Percentiles rank a stretch among this genome's conserved stretches.
These are phyloP conservation scores for Aspergillus carbonarius DNA, from an alignment of 2,329 filamentous ascomycete genomes.

Conservation along the genomic window DNA sequence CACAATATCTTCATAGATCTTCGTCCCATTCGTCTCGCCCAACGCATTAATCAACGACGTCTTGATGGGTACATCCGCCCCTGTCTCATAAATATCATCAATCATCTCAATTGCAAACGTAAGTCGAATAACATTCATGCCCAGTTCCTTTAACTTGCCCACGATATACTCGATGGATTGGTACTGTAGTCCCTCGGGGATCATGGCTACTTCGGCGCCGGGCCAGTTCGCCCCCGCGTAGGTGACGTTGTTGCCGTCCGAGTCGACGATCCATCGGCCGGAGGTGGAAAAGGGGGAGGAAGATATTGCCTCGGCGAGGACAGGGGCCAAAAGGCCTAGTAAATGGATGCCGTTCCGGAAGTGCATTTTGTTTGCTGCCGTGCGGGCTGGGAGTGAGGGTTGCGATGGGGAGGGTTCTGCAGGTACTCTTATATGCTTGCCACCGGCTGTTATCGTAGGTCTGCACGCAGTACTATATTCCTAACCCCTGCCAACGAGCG, in stretches of 20 bases:
- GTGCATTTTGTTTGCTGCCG: neutral
- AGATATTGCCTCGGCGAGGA: neutral
- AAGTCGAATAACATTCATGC: slow-evolving; percentile 36
- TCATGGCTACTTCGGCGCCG: slow-evolving; percentile 32
- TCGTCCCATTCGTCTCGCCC: slow-evolving; percentile 41
- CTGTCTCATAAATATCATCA: slow-evolving; percentile 44
- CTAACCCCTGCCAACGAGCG: neutral
- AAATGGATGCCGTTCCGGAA: neutral
- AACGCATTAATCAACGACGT: slow-evolving; percentile 41
- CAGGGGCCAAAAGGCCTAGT: neutral
- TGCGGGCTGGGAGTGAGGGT: neutral
- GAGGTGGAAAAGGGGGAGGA: slow-evolving; percentile 27
- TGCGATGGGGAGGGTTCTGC: neutral
- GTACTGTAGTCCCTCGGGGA: slow-evolving; percentile 35
- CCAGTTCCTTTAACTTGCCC: slow-evolving; percentile 29
- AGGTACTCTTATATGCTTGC: neutral
- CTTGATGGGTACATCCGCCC: slow-evolving; percentile 39
- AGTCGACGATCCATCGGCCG: slow-evolving; percentile 42
- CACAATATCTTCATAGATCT: slow-evolving; percentile 39
- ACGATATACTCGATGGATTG: slow-evolving; percentile 28
- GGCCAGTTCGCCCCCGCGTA: slow-evolving; percentile 36
- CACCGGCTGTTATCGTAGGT: neutral
- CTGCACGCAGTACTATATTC: neutral
- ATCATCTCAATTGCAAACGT: slow-evolving; percentile 46
- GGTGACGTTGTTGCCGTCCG: slow-evolving; percentile 29